Evolutionary conservation across 2,329 filamentous ascomycete genomes (phyloP).

Genomic region (Apiospora pterosperma): DNA sequence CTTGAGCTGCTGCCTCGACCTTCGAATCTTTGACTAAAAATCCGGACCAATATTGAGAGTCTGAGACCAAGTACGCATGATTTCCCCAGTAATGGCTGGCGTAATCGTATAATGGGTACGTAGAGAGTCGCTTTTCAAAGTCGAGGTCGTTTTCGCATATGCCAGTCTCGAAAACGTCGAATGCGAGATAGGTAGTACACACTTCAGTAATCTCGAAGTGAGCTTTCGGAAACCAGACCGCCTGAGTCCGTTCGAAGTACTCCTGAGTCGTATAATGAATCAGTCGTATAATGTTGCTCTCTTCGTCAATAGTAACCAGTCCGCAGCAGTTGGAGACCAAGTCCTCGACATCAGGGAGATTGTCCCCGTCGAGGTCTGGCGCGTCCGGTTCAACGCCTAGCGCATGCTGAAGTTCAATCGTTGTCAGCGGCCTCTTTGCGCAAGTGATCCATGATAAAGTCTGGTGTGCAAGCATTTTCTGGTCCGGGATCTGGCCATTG

Average conservation of each 20-base stretch:
- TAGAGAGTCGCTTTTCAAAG: background rate
- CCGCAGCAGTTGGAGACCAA: constrained; percentile 37
- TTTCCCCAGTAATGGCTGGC: background rate
- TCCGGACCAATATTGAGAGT: background rate
- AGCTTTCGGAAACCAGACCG: constrained; percentile 27
- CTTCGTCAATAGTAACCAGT: constrained; percentile 36
- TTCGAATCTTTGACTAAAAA: background rate
- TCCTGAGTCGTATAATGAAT: constrained; percentile 45
- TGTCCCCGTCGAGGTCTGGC: constrained; percentile 28
- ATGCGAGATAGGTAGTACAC: constrained; percentile 36
- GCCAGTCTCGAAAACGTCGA: constrained; percentile 7
- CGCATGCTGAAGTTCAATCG: constrained; percentile 36
- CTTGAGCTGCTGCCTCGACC: background rate
- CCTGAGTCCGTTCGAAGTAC: constrained; percentile 32
- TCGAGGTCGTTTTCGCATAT: background rate
- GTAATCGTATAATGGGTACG: background rate
- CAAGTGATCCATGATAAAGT: constrained; percentile 38
- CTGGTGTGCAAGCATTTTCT: constrained; percentile 33
- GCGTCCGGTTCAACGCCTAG: constrained; percentile 32
- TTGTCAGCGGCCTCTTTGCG: constrained; percentile 29
- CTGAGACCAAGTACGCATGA: background rate
- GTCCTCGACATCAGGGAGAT: constrained; percentile 28
- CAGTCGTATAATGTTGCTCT: constrained; percentile 34
- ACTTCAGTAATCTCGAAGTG: constrained; percentile 22
- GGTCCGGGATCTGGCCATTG: constrained; percentile 28